Conservation (phyloP, 495 filamentous ascomycete species). For the Tuber magnatum region DNA sequence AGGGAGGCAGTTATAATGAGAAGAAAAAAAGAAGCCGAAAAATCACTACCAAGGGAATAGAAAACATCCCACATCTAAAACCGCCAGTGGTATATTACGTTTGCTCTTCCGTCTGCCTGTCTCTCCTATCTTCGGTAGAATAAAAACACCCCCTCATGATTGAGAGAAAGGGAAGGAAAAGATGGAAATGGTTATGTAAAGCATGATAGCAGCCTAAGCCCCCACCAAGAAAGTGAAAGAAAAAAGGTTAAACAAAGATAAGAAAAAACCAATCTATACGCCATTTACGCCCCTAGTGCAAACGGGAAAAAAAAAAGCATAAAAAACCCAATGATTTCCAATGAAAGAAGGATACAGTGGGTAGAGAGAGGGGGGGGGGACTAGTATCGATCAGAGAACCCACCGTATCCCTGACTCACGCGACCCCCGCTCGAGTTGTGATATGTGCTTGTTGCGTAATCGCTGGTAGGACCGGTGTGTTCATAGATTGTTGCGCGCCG, state of each 20-base stretch:
- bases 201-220: background rate
- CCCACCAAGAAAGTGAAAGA: background rate
- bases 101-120: background rate
- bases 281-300: background rate
- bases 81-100: slow-evolving; percentile 3
- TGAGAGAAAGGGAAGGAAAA: background rate
- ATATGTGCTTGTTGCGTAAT: slow-evolving; percentile 37
- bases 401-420: slow-evolving; percentile 37
- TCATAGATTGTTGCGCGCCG: slow-evolving; percentile 68
- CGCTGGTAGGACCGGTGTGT: slow-evolving; percentile 46
- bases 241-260: background rate
- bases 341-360: background rate
- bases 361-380: background rate
- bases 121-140: background rate
- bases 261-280: background rate
- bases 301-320: background rate
- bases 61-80: slow-evolving; percentile 1
- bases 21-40: background rate
- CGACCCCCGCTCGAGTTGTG: slow-evolving; percentile 26
- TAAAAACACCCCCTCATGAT: background rate
- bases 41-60: background rate
- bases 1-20: background rate
- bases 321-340: background rate
- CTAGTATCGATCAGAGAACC: slow-evolving; percentile 30
- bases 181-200: background rate